Evolutionary conservation across 352 stramenopile genomes (phyloP).

Genomic region (Halophytophthora polymorphica): DNA sequence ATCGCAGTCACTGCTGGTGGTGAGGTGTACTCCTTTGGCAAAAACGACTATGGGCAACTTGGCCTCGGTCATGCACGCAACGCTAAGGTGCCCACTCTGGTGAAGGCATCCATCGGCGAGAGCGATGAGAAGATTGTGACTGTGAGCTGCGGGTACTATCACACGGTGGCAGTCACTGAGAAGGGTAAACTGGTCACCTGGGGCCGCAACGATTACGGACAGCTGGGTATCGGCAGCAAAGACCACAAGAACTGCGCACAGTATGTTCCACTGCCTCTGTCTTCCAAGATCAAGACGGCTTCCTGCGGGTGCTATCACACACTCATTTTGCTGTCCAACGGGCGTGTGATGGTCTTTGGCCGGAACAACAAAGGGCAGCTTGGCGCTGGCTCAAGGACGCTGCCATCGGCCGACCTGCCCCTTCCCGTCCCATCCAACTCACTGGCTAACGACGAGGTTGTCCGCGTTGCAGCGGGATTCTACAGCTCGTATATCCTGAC

Average conservation of each 20-base stretch:
- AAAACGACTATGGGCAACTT: constrained; percentile 87
- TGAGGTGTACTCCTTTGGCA: constrained; percentile 84
- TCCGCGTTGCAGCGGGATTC: constrained; percentile 78
- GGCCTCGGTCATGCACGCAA: constrained; percentile 77
- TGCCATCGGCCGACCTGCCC: constrained; percentile 78
- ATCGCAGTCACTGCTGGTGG: constrained; percentile 53
- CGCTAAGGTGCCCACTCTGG: constrained; percentile 65
- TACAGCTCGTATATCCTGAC: constrained; percentile 89
- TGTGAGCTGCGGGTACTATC: constrained; percentile 84
- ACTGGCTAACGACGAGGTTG: constrained; percentile 77
- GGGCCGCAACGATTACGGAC: constrained; percentile 85
- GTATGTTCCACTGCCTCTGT: constrained; percentile 73
- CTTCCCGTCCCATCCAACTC: constrained; percentile 74
- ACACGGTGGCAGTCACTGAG: constrained; percentile 74
- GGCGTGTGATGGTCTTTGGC: constrained; percentile 84
- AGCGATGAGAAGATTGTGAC: constrained; percentile 75
- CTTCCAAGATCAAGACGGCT: constrained; percentile 68
- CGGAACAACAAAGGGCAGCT: constrained; percentile 88
- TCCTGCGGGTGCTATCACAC: constrained; percentile 87
- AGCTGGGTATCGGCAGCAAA: constrained; percentile 86
- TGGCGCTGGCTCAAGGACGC: constrained; percentile 63
- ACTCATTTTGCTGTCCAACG: constrained; percentile 72
- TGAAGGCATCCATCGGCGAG: constrained; percentile 63
- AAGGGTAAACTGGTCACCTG: constrained; percentile 85
- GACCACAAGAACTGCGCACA: constrained; percentile 84